Conservation (phyloP, 2,329 filamentous ascomycete species). For the Phialocephala sp. region DNA sequence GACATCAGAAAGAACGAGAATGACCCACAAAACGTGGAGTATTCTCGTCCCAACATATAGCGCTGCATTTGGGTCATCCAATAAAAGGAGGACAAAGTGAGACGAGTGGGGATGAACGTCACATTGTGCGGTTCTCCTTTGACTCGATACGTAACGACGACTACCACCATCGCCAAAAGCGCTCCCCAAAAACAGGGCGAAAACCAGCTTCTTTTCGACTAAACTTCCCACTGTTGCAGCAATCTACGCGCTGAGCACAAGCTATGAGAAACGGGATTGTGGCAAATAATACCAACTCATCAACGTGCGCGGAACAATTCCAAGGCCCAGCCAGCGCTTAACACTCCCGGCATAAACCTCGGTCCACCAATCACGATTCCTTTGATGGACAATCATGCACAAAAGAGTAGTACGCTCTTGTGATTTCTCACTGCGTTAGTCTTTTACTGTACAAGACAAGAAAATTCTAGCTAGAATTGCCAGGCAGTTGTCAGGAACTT, state of each 20-base stretch:
- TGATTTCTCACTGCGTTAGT: conserved; percentile 1
- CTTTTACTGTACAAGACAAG: background rate
- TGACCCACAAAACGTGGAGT: too few relatives aligned
- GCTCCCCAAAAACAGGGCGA: background rate
- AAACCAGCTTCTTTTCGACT: background rate
- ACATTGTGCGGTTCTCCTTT: too few relatives aligned
- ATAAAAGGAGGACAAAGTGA: too few relatives aligned
- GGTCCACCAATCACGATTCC: background rate
- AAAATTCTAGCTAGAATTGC: background rate
- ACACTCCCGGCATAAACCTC: background rate
- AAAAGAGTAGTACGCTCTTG: background rate
- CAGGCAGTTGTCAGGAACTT: background rate
- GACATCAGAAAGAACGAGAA: too few relatives aligned
- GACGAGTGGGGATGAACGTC: too few relatives aligned
- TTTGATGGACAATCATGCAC: background rate
- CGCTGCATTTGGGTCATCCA: too few relatives aligned
- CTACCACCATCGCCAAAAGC: background rate
- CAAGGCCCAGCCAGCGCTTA: background rate
- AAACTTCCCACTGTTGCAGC: background rate
- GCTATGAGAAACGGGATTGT: background rate
- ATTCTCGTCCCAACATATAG: too few relatives aligned
- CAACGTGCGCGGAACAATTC: background rate
- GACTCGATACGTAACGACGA: too few relatives aligned
- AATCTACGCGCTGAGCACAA: background rate
- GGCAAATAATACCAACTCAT: background rate